These are phyloP conservation scores for Saururus chinensis DNA, from an alignment of 164 flowering plant species.

Conservation along the genomic window DNA sequence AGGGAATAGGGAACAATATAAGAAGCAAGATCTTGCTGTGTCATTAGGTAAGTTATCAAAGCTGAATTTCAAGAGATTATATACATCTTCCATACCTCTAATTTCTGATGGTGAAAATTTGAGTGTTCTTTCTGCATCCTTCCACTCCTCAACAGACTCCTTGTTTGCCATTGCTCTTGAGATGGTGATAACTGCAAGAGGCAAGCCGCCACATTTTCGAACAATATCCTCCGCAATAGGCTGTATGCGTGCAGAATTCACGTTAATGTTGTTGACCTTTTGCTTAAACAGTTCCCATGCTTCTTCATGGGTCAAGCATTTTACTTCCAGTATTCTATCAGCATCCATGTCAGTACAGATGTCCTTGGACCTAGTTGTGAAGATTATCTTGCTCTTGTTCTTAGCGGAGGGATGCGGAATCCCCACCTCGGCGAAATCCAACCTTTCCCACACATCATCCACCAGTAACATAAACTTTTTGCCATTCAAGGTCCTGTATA, in stretches of 20 bases:
- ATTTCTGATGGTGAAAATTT: not conserved
- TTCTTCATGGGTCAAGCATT: not conserved
- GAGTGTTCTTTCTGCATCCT: constrained; percentile 3
- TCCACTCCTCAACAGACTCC: constrained; percentile 2
- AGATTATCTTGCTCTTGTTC: constrained; percentile 4
- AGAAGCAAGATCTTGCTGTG: constrained; percentile 1
- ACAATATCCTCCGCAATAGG: constrained; percentile 1
- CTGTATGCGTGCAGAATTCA: not conserved
- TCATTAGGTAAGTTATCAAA: constrained; percentile 5
- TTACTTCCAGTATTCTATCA: constrained; percentile 3
- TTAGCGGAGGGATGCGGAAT: constrained; percentile 1
- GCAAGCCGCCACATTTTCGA: constrained; percentile 7
- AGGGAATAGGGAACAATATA: constrained; percentile 8
- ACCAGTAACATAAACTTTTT: constrained; percentile 8
- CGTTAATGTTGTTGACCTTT: constrained; percentile 1
- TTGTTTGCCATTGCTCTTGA: constrained; percentile 7
- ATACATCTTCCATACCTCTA: not conserved
- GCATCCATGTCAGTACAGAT: constrained; percentile 5
- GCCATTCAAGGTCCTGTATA: not conserved
- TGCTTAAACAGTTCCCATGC: constrained; percentile 7
- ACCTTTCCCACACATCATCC: constrained; percentile 10
- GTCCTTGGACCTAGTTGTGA: constrained; percentile 2
- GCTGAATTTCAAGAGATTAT: constrained; percentile 6
- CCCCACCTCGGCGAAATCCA: constrained; percentile 2
- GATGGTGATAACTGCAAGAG: constrained; percentile 6